Conservation (phyloP, 768 basidiomycete species). For the Panellus pusillus region DNA sequence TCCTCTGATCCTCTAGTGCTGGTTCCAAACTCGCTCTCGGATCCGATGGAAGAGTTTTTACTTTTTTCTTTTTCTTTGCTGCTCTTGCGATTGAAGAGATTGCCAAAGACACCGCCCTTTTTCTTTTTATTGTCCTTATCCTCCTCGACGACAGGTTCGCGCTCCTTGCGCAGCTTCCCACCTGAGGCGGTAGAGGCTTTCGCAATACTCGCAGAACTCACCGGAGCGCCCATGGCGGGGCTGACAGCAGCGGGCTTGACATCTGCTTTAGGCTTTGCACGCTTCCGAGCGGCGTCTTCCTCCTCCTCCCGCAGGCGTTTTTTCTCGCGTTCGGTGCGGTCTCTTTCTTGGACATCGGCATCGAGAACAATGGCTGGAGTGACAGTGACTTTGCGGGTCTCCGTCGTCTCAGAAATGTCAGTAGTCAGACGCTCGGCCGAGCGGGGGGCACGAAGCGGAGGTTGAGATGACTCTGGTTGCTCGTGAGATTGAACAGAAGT, state of each 20-base stretch:
- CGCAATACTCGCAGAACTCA: constrained; percentile 40
- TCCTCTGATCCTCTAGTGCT: constrained; percentile 56
- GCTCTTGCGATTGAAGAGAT: constrained; percentile 76
- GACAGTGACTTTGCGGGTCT: constrained; percentile 74
- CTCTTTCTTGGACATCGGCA: constrained; percentile 12
- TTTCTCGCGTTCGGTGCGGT: constrained; percentile 11
- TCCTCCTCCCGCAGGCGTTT: constrained; percentile 28
- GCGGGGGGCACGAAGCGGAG: constrained; percentile 40
- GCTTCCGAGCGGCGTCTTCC: constrained; percentile 56
- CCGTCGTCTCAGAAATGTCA: constrained; percentile 69
- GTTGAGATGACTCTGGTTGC: constrained; percentile 31
- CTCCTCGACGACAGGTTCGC: constrained; percentile 33
- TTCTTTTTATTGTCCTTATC: constrained; percentile 47
- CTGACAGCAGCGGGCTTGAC: constrained; percentile 41
- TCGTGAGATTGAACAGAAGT: constrained; percentile 24
- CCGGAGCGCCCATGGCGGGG: constrained; percentile 42
- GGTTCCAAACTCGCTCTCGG: constrained; percentile 50
- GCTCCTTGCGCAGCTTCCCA: constrained; percentile 48
- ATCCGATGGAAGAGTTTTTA: constrained; percentile 47
- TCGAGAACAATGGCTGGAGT: constrained; percentile 79
- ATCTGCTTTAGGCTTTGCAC: constrained; percentile 48
- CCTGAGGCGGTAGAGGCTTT: constrained; percentile 24
- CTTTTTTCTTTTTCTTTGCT: constrained; percentile 72
- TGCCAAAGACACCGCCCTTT: constrained; percentile 74
- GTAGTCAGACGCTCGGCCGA: constrained; percentile 53